These are phyloP conservation scores for Schwanniomyces vanrijiae DNA, from an alignment of 805 yeast genomes.

Conservation along the genomic window DNA sequence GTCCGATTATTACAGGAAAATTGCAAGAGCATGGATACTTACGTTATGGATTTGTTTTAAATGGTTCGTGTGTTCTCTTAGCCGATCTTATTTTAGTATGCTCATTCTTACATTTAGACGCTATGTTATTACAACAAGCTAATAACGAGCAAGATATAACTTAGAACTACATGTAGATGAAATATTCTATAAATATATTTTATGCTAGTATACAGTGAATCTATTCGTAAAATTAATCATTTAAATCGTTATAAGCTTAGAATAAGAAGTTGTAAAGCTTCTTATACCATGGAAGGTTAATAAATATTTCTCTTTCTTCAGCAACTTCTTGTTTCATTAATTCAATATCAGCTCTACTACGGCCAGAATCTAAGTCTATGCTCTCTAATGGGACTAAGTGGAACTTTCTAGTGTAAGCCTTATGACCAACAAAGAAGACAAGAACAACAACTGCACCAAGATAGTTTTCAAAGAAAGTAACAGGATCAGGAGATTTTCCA, in stretches of 20 bases:
- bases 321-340: slow-evolving; percentile 47
- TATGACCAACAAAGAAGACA: slow-evolving; percentile 53
- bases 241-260: slow-evolving; percentile 2
- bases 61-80: slow-evolving; percentile 49
- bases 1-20: slow-evolving; percentile 78
- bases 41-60: slow-evolving; percentile 52
- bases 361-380: slow-evolving; percentile 62
- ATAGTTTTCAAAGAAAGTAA: slow-evolving; percentile 55
- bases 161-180: not conserved
- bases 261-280: slow-evolving; percentile 20
- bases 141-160: not conserved
- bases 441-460: slow-evolving; percentile 48
- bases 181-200: not conserved
- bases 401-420: slow-evolving; percentile 43
- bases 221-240: not conserved
- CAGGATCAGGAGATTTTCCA: slow-evolving; percentile 28
- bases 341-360: slow-evolving; percentile 58
- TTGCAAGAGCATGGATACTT: slow-evolving; percentile 55
- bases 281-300: slow-evolving; percentile 20
- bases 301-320: slow-evolving; percentile 34
- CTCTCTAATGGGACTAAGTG: slow-evolving; percentile 42
- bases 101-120: slow-evolving; percentile 43
- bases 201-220: not conserved
- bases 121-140: slow-evolving; percentile 17
- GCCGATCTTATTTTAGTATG: slow-evolving; percentile 47